Conservation (phyloP, 2,329 filamentous ascomycete species). For the Aspergillus intermedius region DNA sequence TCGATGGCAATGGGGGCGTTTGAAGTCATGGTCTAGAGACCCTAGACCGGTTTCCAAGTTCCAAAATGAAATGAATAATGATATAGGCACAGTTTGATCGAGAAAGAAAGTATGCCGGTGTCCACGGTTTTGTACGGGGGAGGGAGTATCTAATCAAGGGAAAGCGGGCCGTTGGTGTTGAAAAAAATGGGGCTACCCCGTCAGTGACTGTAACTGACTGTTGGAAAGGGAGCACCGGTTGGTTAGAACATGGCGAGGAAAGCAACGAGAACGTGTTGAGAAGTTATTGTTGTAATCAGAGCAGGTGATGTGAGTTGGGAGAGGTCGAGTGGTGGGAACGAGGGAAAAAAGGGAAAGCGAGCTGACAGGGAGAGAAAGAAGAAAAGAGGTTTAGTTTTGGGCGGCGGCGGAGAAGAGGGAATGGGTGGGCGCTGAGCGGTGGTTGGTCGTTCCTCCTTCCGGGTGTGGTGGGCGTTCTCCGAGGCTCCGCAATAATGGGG, state of each 20-base stretch:
- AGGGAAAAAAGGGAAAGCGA: too few relatives aligned
- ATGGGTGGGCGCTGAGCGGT: neutral
- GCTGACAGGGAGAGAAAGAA: conserved; percentile 9
- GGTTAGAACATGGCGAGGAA: conserved; percentile 15
- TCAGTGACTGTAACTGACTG: conserved; percentile 17
- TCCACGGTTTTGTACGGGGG: conserved; percentile 6
- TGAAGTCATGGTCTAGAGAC: conserved; percentile 12
- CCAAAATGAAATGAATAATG: neutral
- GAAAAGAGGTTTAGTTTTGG: conserved; percentile 11
- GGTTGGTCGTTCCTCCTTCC: neutral
- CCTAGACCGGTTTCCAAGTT: neutral
- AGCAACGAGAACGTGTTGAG: neutral
- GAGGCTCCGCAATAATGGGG: neutral
- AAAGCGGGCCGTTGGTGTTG: conserved; percentile 6
- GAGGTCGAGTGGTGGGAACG: too few relatives aligned
- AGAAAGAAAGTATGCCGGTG: conserved; percentile 8
- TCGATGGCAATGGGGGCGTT: conserved; percentile 5
- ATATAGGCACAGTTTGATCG: conserved; percentile 5
- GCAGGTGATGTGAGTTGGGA: too few relatives aligned
- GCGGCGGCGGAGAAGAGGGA: neutral
- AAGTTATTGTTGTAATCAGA: too few relatives aligned
- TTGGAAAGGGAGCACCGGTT: conserved; percentile 10
- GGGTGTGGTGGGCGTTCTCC: neutral
- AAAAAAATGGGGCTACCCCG: conserved; percentile 12
- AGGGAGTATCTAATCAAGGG: conserved; percentile 5